A percentile compares a stretch with the other conserved stretches of the same genome.
phyloP scores from a whole-genome alignment of 495 filamentous ascomycete genomes.

The Penicillium bialowiezense region DNA sequence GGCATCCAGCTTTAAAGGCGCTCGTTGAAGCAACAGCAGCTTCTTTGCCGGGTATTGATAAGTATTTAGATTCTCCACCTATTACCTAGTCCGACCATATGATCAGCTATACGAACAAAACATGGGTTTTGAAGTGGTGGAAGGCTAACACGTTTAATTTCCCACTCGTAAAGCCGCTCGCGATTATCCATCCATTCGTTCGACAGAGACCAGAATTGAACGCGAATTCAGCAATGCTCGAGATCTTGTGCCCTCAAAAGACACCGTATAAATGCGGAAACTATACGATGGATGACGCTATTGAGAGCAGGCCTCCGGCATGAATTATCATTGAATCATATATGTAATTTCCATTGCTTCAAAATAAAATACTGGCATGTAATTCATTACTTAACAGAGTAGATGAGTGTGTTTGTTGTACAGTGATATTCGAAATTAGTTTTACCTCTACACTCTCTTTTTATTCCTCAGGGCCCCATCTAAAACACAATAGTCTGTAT shows the following conservation, averaged over 20 bases:
- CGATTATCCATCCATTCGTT: slow-evolving; percentile 11
- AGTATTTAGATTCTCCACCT: slow-evolving; percentile 11
- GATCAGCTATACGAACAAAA: slow-evolving; percentile 9
- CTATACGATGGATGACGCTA: slow-evolving; percentile 15
- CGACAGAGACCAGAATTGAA: slow-evolving; percentile 13
- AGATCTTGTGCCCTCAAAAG: slow-evolving; percentile 13
- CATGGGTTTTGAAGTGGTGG: slow-evolving; percentile 15
- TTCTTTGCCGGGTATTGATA: slow-evolving; percentile 12
- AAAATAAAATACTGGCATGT: not conserved
- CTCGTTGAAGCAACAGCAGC: slow-evolving; percentile 11
- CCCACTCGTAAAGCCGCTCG: slow-evolving; percentile 15
- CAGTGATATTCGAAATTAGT: no score
- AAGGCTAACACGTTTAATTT: slow-evolving; percentile 14
- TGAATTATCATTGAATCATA: not conserved
- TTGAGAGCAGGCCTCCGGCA: slow-evolving; percentile 9
- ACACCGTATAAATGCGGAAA: slow-evolving; percentile 13
- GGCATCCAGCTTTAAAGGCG: slow-evolving; percentile 11
- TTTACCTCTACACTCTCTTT: no score
- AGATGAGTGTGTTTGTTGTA: slow-evolving; percentile 7
- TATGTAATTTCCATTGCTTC: slow-evolving; percentile 5
- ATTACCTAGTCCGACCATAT: slow-evolving; percentile 14
- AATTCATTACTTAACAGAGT: slow-evolving; percentile 4
- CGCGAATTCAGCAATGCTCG: slow-evolving; percentile 14
- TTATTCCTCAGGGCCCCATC: no score
- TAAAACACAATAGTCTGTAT: no score